Evolutionary conservation across 192 early-diverging fungal genomes (phyloP).

Genomic region (Coemansia sp.): DNA sequence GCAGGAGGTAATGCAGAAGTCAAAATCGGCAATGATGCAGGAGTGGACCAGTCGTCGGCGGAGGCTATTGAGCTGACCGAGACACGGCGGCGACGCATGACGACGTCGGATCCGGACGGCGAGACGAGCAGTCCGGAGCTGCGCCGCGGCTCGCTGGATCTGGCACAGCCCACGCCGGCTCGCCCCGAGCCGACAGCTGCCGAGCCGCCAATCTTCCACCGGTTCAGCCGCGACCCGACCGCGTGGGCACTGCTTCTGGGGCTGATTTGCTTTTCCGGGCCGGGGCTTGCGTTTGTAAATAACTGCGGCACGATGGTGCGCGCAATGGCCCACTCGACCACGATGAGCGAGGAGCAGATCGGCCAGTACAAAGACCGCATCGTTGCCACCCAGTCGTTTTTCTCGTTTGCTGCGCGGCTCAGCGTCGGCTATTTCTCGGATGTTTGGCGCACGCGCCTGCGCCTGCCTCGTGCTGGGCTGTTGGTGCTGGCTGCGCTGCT

Average conservation of each 20-base stretch:
- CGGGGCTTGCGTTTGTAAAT: constrained; percentile 51
- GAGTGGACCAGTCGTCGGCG: not conserved
- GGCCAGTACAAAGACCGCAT: constrained; percentile 50
- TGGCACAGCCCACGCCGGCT: not conserved
- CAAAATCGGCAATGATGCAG: not conserved
- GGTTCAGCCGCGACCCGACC: constrained; percentile 30
- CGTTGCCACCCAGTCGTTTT: constrained; percentile 55
- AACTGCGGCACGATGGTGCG: constrained; percentile 57
- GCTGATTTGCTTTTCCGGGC: constrained; percentile 48
- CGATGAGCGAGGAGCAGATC: constrained; percentile 31
- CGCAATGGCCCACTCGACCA: constrained; percentile 32
- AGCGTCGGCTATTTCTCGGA: constrained; percentile 47
- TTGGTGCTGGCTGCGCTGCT: constrained; percentile 30
- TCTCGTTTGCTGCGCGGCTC: constrained; percentile 48
- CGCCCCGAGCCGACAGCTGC: not conserved
- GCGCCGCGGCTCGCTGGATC: not conserved
- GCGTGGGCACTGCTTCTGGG: constrained; percentile 48
- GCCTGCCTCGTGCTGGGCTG: constrained; percentile 43
- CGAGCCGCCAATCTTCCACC: constrained; percentile 9
- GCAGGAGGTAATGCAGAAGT: not conserved
- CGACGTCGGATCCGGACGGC: constrained; percentile 12
- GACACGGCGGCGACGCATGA: constrained; percentile 40
- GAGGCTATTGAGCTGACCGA: constrained; percentile 44
- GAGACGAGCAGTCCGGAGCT: not conserved
- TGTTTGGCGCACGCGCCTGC: constrained; percentile 40